These are phyloP conservation scores for Arachis hypogaea DNA, from an alignment of 306 rosid genomes.

Conservation along the genomic window DNA sequence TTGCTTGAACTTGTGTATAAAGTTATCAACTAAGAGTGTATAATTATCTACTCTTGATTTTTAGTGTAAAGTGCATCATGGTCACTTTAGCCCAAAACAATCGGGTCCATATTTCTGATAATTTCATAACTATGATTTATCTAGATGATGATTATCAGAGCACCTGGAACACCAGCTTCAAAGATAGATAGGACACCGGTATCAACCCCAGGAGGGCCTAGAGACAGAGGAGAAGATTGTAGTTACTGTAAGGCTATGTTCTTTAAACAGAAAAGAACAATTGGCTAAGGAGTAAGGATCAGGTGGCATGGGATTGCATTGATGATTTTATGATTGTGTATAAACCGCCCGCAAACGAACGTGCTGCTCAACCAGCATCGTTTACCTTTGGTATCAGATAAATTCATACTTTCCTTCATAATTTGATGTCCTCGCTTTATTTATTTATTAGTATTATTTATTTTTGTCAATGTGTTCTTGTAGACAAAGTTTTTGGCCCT, in stretches of 20 bases:
- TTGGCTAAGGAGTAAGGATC: slow-evolving; percentile 85
- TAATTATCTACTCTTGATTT: neutral
- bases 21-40: neutral
- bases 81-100: neutral
- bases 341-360: slow-evolving; percentile 72
- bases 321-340: slow-evolving; percentile 72
- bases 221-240: slow-evolving; percentile 87
- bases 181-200: slow-evolving; percentile 82
- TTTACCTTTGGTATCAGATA: slow-evolving; percentile 78
- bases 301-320: slow-evolving; percentile 94
- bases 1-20: neutral
- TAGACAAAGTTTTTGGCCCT: slow-evolving; percentile 95
- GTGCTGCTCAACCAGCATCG: slow-evolving; percentile 65
- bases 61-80: neutral
- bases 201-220: slow-evolving; percentile 86
- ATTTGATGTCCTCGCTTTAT: neutral
- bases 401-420: slow-evolving; percentile 3
- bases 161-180: slow-evolving; percentile 95
- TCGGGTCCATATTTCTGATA: neutral
- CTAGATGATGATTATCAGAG: slow-evolving; percentile 70
- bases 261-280: slow-evolving; percentile 85
- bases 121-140: slow-evolving; percentile 10
- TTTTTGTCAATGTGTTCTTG: slow-evolving; percentile 32
- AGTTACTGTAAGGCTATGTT: slow-evolving; percentile 90
- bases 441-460: neutral